Conservation (phyloP, 1,139 yeast species). For the Yamadazyma triangularis region DNA sequence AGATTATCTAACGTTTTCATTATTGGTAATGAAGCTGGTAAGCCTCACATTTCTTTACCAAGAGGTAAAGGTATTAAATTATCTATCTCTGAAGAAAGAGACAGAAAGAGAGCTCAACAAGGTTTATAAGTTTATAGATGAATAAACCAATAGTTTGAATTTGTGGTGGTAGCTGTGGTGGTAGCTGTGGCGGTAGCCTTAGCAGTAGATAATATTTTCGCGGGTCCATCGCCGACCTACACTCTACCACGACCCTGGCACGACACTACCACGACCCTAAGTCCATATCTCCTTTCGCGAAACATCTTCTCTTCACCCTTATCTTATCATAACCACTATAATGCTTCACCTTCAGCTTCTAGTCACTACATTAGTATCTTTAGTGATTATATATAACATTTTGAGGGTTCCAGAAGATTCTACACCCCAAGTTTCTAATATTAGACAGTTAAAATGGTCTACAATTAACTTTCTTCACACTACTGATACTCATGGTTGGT, state of each 20-base stretch:
- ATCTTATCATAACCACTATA: not conserved
- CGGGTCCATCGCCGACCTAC: no score
- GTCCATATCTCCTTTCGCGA: no score
- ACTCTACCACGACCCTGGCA: no score
- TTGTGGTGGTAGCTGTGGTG: no score
- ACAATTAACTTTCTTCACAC: conserved; percentile 82
- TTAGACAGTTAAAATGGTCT: conserved; percentile 56
- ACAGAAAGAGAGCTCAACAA: conserved; percentile 87
- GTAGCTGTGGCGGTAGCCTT: no score
- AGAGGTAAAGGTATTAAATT: conserved; percentile 99
- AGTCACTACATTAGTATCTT: not conserved
- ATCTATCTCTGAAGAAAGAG: conserved; percentile 98
- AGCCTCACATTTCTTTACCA: conserved; percentile 97
- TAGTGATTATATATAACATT: no score
- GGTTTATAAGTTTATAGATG: conserved; percentile 36
- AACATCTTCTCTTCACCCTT: not conserved
- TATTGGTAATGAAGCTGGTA: conserved; percentile 91
- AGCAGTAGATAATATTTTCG: no score
- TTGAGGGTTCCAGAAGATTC: no score
- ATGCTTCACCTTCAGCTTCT: not conserved
- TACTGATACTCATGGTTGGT: conserved; percentile 97
- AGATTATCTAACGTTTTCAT: conserved; percentile 96
- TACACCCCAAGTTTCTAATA: no score
- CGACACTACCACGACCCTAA: no score
- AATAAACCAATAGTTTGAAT: no score